phyloP scores from a whole-genome alignment of 2,329 filamentous ascomycete genomes.

The Didymella sp. region DNA sequence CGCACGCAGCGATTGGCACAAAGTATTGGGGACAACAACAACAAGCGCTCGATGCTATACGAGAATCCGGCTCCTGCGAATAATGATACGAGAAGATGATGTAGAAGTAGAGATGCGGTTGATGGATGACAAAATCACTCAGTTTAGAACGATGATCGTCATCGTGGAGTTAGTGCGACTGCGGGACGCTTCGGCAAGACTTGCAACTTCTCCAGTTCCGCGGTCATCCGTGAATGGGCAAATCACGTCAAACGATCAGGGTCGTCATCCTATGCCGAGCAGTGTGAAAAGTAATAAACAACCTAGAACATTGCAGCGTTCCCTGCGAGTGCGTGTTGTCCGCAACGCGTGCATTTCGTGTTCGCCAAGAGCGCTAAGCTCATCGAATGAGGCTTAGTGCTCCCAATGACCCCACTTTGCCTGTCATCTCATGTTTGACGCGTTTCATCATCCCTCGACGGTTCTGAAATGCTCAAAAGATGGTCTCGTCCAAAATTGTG shows the following conservation, averaged over 20 bases:
- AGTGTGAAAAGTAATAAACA: background rate
- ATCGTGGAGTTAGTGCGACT: conserved; percentile 17
- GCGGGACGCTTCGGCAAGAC: conserved; percentile 13
- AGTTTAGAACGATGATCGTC: conserved; percentile 15
- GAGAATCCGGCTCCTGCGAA: conserved; percentile 1
- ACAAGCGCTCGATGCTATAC: background rate
- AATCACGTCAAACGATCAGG: background rate
- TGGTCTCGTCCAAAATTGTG: background rate
- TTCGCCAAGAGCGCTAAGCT: conserved; percentile 11
- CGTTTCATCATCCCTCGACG: background rate
- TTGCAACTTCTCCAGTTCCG: conserved; percentile 6
- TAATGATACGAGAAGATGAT: background rate
- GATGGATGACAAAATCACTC: conserved; percentile 15
- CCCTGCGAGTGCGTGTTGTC: background rate
- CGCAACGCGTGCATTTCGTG: conserved; percentile 4
- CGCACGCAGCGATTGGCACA: background rate
- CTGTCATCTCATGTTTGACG: background rate
- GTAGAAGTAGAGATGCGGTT: conserved; percentile 7
- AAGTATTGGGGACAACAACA: background rate
- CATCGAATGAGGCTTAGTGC: background rate
- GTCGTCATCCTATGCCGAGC: conserved; percentile 1
- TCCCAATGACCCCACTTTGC: background rate
- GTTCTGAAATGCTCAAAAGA: background rate
- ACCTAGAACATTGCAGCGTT: background rate
- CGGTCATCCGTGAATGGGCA: conserved; percentile 7